Percentiles rank a stretch among this genome's conserved stretches.
These are phyloP conservation scores for Lactarius tabidus DNA, from an alignment of 768 basidiomycete genomes.

Conservation along the genomic window DNA sequence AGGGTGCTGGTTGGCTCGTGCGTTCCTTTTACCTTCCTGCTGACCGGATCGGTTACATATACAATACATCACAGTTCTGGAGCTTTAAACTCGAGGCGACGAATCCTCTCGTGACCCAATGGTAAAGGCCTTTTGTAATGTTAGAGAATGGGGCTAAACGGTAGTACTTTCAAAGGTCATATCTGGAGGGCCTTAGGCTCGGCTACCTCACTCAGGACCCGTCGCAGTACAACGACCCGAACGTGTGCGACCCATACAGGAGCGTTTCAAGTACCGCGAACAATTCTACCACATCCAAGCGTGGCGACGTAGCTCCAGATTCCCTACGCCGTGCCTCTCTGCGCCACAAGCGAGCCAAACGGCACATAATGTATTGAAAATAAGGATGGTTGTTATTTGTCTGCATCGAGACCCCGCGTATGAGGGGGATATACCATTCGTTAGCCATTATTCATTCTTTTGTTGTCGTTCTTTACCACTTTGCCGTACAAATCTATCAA, in stretches of 20 bases:
- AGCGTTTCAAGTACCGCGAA: background rate
- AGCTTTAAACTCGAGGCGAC: slow-evolving; percentile 71
- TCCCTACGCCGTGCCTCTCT: background rate
- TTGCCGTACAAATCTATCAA: background rate
- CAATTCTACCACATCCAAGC: background rate
- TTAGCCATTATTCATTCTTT: background rate
- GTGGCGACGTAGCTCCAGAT: background rate
- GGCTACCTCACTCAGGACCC: slow-evolving; percentile 67
- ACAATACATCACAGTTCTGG: slow-evolving; percentile 47
- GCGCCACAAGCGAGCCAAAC: background rate
- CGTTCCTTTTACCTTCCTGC: slow-evolving; percentile 28
- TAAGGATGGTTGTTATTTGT: background rate
- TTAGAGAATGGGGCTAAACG: background rate
- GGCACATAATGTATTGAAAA: background rate
- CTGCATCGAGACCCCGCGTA: background rate
- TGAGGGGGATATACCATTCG: background rate
- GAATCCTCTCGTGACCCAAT: slow-evolving; percentile 50
- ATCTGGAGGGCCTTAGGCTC: slow-evolving; percentile 52
- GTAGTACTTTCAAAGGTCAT: slow-evolving; percentile 51
- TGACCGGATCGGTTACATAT: background rate
- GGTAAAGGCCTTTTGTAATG: slow-evolving; percentile 41
- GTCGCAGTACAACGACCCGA: slow-evolving; percentile 46
- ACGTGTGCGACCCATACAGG: slow-evolving; percentile 59
- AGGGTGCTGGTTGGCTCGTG: slow-evolving; percentile 65
- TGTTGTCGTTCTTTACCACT: background rate